A percentile compares a stretch with the other conserved stretches of the same genome.
Evolutionary conservation across 2,329 filamentous ascomycete genomes (phyloP).

Genomic region (Camptophora hylomeconis): DNA sequence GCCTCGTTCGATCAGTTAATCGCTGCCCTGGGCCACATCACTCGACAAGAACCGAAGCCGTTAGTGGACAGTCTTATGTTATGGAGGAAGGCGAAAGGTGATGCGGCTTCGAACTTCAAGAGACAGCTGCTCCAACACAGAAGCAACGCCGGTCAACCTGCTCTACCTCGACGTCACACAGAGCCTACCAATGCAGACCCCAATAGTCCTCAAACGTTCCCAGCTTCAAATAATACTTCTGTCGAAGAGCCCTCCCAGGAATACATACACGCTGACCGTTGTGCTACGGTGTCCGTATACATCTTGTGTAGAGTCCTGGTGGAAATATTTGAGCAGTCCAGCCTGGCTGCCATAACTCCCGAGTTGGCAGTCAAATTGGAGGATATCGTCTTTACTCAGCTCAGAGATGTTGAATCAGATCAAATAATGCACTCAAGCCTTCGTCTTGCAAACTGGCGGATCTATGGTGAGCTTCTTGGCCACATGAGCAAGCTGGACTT

Average conservation of each 20-base stretch:
- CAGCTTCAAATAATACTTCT: conserved; percentile 19
- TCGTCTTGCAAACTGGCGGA: conserved; percentile 86
- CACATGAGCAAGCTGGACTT: conserved; percentile 94
- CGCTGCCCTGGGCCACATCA: conserved; percentile 83
- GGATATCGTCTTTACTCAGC: conserved; percentile 89
- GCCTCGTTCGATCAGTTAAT: conserved; percentile 88
- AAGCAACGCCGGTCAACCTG: conserved; percentile 12
- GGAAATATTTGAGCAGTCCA: conserved; percentile 87
- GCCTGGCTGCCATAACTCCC: conserved; percentile 62
- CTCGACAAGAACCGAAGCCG: conserved; percentile 83
- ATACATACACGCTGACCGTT: conserved; percentile 68
- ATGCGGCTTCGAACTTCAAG: conserved; percentile 61
- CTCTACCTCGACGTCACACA: conserved; percentile 57
- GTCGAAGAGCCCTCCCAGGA: conserved; percentile 27
- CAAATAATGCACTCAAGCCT: conserved; percentile 57
- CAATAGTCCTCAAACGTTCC: conserved; percentile 13
- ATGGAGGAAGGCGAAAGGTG: conserved; percentile 93
- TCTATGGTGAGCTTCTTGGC: conserved; percentile 86
- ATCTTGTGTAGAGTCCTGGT: conserved; percentile 87
- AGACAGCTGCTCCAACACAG: conserved; percentile 19
- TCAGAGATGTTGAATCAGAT: conserved; percentile 78
- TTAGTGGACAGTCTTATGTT: conserved; percentile 96
- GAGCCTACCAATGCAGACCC: conserved; percentile 46
- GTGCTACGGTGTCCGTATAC: conserved; percentile 89
- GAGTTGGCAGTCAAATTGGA: conserved; percentile 93